Evolutionary conservation across 2,329 filamentous ascomycete species (phyloP).

Genomic region (Ophiostoma australiae): DNA sequence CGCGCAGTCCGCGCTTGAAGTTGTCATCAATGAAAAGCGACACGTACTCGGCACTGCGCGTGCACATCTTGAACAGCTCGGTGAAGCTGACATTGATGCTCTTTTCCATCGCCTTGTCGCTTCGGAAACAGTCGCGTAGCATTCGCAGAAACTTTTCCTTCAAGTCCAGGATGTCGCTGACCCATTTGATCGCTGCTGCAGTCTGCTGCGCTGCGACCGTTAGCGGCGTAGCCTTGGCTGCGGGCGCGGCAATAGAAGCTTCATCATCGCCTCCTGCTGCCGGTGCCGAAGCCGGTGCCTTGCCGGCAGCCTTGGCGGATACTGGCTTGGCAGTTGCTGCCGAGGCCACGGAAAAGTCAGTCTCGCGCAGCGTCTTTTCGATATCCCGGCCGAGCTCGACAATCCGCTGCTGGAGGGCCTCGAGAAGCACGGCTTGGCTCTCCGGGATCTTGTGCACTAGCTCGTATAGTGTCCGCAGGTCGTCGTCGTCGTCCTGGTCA

Average conservation of each 20-base stretch:
- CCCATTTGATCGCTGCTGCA: constrained; percentile 85
- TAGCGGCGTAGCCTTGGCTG: not conserved
- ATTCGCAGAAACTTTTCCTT: constrained; percentile 88
- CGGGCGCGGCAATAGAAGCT: not conserved
- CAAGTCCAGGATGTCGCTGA: constrained; percentile 78
- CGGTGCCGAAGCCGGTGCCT: constrained; percentile 39
- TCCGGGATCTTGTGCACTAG: constrained; percentile 73
- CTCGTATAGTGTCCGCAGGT: constrained; percentile 74
- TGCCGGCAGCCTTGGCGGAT: constrained; percentile 27
- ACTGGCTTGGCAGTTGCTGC: constrained; percentile 28
- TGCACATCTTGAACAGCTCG: constrained; percentile 90
- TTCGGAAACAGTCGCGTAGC: constrained; percentile 65
- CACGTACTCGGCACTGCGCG: constrained; percentile 80
- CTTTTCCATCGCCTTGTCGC: constrained; percentile 73
- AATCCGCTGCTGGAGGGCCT: constrained; percentile 67
- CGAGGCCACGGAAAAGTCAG: constrained; percentile 45
- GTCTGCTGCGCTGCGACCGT: constrained; percentile 66
- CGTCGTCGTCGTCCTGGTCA: constrained; percentile 75
- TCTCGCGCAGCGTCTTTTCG: constrained; percentile 60
- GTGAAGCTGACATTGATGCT: constrained; percentile 81
- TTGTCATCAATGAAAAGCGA: constrained; percentile 97
- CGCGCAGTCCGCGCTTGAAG: constrained; percentile 87
- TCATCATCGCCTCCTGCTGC: not conserved
- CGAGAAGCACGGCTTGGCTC: constrained; percentile 65
- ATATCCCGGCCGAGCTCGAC: constrained; percentile 77